phyloP scores from a whole-genome alignment of 2,329 filamentous ascomycete genomes.

The Pseudogymnoascus sp. region DNA sequence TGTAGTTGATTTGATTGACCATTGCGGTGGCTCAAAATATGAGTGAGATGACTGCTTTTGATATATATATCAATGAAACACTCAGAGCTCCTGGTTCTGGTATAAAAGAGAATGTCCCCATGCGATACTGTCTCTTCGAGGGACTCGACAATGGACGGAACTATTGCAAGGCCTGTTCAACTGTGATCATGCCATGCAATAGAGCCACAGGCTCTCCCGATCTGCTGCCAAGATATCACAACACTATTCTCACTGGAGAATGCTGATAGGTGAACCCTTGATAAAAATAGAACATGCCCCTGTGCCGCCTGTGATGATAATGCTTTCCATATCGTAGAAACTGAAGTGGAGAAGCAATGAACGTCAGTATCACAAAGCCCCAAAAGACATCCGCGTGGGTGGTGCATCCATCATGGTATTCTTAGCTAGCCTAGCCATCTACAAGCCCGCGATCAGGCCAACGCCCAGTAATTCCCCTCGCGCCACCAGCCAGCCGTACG shows the following conservation, averaged over 20 bases:
- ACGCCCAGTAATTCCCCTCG: conserved; percentile 1
- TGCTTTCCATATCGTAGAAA: not conserved
- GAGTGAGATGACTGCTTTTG: not conserved
- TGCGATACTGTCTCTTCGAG: not conserved
- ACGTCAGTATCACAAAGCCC: not conserved
- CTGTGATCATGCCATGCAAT: not conserved
- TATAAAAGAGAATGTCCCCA: not conserved
- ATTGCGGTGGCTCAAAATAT: not conserved
- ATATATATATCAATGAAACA: not conserved
- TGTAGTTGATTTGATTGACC: not conserved
- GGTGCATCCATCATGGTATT: conserved; percentile 10
- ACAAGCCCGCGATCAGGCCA: conserved; percentile 8
- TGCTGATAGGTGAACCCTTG: not conserved
- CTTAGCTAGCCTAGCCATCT: conserved; percentile 9
- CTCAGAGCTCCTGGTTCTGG: not conserved
- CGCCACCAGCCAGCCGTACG: conserved; percentile 3
- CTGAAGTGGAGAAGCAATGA: not conserved
- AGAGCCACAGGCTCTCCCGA: not conserved
- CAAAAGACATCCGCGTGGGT: not conserved
- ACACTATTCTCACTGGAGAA: not conserved
- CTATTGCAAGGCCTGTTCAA: not conserved
- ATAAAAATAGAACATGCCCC: not conserved
- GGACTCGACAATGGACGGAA: not conserved
- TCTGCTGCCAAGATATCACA: not conserved
- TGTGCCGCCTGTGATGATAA: not conserved